phyloP scores from a whole-genome alignment of 2,329 filamentous ascomycete genomes.

The Arthrinium phaeospermum region DNA sequence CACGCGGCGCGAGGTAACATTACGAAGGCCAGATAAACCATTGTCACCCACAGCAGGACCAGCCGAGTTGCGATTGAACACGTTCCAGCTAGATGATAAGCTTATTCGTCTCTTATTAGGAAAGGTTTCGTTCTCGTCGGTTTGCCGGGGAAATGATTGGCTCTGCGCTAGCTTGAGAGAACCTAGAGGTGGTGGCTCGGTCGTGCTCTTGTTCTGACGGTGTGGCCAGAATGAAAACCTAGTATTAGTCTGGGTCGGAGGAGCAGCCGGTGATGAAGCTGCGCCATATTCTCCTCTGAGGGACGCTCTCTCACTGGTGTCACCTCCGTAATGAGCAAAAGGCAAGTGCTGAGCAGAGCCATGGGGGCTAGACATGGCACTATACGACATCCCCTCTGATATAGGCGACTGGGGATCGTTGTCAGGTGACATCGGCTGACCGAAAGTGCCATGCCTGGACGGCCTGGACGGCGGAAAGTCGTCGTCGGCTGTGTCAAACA shows the following conservation, averaged over 20 bases:
- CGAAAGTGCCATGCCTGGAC: slow-evolving; percentile 43
- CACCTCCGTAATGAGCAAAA: slow-evolving; percentile 54
- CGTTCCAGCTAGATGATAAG: slow-evolving; percentile 61
- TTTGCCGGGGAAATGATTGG: slow-evolving; percentile 73
- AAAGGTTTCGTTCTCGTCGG: slow-evolving; percentile 60
- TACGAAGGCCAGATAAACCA: slow-evolving; percentile 34
- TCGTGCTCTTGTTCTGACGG: slow-evolving; percentile 63
- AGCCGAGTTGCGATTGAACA: slow-evolving; percentile 60
- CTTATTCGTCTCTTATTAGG: slow-evolving; percentile 63
- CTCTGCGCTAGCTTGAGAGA: slow-evolving; percentile 75
- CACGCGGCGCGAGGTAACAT: slow-evolving; percentile 33
- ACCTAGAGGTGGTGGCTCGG: slow-evolving; percentile 68
- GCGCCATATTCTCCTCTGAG: slow-evolving; percentile 42
- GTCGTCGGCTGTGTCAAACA: slow-evolving; percentile 66
- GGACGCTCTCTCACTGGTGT: slow-evolving; percentile 52
- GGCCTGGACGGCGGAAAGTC: slow-evolving; percentile 49
- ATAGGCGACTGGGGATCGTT: slow-evolving; percentile 64
- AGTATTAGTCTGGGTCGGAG: slow-evolving; percentile 45
- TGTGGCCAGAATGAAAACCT: slow-evolving; percentile 67
- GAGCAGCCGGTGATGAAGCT: slow-evolving; percentile 48
- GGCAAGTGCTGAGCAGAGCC: slow-evolving; percentile 64
- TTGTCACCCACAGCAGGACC: slow-evolving; percentile 50
- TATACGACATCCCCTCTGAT: slow-evolving; percentile 63
- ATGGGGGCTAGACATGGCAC: slow-evolving; percentile 66
- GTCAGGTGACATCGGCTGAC: slow-evolving; percentile 42